Evolutionary conservation across 2,329 filamentous ascomycete genomes (phyloP), one percentile per base, ranked within the genome.

Genomic region (Trichophyton benhamiae): DNA sequence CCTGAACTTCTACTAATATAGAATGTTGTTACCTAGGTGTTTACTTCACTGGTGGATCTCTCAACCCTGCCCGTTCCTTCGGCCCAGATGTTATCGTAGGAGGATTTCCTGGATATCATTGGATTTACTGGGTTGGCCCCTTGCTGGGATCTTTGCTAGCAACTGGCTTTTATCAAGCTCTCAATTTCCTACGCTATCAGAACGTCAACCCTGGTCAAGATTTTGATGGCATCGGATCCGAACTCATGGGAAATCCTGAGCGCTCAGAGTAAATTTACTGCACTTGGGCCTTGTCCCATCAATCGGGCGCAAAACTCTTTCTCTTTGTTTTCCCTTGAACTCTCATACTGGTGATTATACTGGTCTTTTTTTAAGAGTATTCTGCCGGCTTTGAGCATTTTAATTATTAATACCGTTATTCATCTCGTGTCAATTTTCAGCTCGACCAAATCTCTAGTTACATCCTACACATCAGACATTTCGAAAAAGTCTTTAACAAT

Each of bases 141-240:
- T 59, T 75, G 3, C 69, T 79, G 0, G 78, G 78, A 0, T 71
- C 77, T 0, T 68, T 79, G 5, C 68, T 81, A 3, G 79, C 80
- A 0, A 75, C 77, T 2, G 75, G 72, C 6, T 80, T 82, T 66
- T 82, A 78, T 64, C 69, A 67, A 60, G 72, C 81, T 62, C 74
- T 82, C 64, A 76, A 77, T 67, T 70, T 73, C 22, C 70, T 76
- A 61, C 72, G 72, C 60, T 78, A 76, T 63, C 67, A 77, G 63
- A 75, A 72, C 1, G 76, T 74, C 57, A 78, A 78, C 46, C 76
- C 76, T 2, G 76, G 75, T 2, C 76, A 88, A 67, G 86, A 90
- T 70, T 84, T 82, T 57, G 84, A 68, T 46, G 62, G 60, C 9
- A 44, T 61, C 6, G 49, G 42, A 13, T 46, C 44, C 30, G 58